Evolutionary conservation across 2,329 filamentous ascomycete genomes (phyloP).

Genomic region (Dactylellina sp.): DNA sequence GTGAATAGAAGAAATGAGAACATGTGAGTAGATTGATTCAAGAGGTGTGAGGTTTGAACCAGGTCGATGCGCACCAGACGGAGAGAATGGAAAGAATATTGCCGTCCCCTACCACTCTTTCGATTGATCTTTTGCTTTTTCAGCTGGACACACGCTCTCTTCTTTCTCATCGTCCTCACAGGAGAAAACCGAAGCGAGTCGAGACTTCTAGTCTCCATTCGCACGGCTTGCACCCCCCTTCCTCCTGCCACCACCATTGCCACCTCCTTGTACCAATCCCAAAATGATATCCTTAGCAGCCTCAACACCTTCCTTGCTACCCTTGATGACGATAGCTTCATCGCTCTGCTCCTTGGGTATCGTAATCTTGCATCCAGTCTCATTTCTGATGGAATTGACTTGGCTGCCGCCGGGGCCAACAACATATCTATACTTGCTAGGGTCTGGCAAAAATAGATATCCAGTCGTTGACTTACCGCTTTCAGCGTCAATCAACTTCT

Average conservation of each 20-base stretch:
- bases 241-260: conserved; percentile 23
- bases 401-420: conserved; percentile 89
- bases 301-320: conserved; percentile 82
- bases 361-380: conserved; percentile 92
- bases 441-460: conserved; percentile 89
- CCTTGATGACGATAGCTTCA: conserved; percentile 91
- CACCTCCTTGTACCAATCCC: conserved; percentile 72
- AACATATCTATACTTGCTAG: conserved; percentile 87
- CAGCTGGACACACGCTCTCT: neutral
- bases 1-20: neutral
- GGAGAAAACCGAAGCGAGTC: conserved; percentile 41
- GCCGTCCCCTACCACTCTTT: conserved; percentile 10
- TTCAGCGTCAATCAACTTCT: conserved; percentile 78
- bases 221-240: conserved; percentile 22
- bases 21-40: neutral
- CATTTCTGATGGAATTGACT: conserved; percentile 90
- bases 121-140: neutral
- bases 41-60: neutral
- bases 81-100: neutral
- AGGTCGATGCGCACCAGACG: neutral
- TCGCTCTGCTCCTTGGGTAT: conserved; percentile 83
- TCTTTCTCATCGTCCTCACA: conserved; percentile 18
- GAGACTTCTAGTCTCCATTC: conserved; percentile 52
- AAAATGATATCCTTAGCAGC: conserved; percentile 89
- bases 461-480: conserved; percentile 78